Evolutionary conservation across 2,329 filamentous ascomycete genomes (phyloP).

Genomic region (Zelopaecilomyces penicillatus): DNA sequence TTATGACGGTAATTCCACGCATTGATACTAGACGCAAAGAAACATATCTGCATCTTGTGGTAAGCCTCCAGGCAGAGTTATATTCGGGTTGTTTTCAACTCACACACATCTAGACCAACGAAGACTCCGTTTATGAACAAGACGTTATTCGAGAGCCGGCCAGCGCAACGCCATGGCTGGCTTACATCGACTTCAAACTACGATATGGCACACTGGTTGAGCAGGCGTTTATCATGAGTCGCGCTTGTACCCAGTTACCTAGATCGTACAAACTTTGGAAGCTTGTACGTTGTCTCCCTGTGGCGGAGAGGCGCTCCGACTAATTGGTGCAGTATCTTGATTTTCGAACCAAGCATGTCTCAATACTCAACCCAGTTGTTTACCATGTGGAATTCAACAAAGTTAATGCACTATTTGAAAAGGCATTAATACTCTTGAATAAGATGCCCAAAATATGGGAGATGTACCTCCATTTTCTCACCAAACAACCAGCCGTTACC

Average conservation of each 20-base stretch:
- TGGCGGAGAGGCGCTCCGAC: conserved; percentile 3
- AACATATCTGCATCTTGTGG: conserved; percentile 42
- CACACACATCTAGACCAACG: conserved; percentile 52
- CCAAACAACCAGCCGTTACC: conserved; percentile 86
- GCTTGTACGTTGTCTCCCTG: conserved; percentile 47
- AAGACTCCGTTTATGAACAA: conserved; percentile 94
- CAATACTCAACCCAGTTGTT: conserved; percentile 72
- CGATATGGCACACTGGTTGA: conserved; percentile 79
- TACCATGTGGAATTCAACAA: conserved; percentile 79
- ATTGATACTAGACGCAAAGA: conserved; percentile 29
- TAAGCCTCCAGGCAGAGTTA: conserved; percentile 23
- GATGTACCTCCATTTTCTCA: conserved; percentile 86
- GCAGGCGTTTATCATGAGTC: conserved; percentile 80
- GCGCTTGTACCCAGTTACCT: conserved; percentile 81
- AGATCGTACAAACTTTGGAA: conserved; percentile 99
- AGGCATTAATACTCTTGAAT: conserved; percentile 84
- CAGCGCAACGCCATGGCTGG: conserved; percentile 88
- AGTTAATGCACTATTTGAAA: conserved; percentile 90
- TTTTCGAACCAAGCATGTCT: conserved; percentile 73
- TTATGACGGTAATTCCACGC: conserved; percentile 10
- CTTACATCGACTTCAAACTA: conserved; percentile 85
- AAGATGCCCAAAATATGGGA: conserved; percentile 99
- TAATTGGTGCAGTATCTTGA: conserved; percentile 60
- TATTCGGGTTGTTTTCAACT: conserved; percentile 13
- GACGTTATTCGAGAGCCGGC: conserved; percentile 80